These are phyloP conservation scores for Xylaria cubensis DNA, from an alignment of 495 filamentous ascomycete species.

Conservation along the genomic window DNA sequence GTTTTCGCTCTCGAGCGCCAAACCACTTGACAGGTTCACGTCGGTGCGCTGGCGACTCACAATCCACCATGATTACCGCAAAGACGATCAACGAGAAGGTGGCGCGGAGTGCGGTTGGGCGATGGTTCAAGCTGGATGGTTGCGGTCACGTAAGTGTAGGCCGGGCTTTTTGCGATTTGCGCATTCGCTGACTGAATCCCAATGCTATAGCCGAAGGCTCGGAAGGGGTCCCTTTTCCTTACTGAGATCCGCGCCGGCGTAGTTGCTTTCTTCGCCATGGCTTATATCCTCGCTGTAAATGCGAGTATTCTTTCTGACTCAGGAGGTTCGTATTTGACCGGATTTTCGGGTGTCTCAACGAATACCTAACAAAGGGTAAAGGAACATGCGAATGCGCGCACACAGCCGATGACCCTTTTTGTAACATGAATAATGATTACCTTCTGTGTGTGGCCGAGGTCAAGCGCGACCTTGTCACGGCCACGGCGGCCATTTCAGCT, in stretches of 20 bases:
- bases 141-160: constrained; percentile 69
- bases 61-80: constrained; percentile 13
- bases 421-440: constrained; percentile 63
- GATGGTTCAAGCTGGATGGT: constrained; percentile 76
- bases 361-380: constrained; percentile 38
- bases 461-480: constrained; percentile 78
- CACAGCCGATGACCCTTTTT: constrained; percentile 54
- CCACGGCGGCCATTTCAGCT: constrained; percentile 78
- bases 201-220: constrained; percentile 63
- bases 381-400: constrained; percentile 74
- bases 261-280: constrained; percentile 88
- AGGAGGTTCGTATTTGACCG: constrained; percentile 40
- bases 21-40: constrained; percentile 16
- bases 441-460: constrained; percentile 61
- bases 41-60: constrained; percentile 16
- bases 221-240: constrained; percentile 77
- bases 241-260: constrained; percentile 80
- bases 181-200: constrained; percentile 15
- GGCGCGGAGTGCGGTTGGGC: constrained; percentile 66
- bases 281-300: constrained; percentile 76
- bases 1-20: constrained; percentile 9
- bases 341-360: background rate
- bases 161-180: background rate
- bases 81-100: constrained; percentile 55
- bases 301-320: constrained; percentile 68